phyloP scores from a whole-genome alignment of 1,139 yeast genomes.

The Yamadazyma diddensiae region DNA sequence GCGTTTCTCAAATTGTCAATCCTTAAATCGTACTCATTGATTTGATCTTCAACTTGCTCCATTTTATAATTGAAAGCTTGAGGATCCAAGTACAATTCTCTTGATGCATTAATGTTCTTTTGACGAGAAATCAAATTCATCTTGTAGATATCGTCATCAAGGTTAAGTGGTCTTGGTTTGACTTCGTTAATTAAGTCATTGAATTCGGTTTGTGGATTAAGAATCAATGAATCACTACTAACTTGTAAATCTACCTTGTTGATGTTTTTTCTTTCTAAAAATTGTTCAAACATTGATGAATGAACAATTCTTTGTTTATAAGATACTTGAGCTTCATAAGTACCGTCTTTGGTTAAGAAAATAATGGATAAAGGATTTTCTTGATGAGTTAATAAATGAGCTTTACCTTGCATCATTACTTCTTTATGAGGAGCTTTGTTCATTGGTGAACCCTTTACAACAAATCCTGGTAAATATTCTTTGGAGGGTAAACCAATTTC shows the following conservation, averaged over 20 bases:
- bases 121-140: slow-evolving; percentile 17
- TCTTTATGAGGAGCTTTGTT: slow-evolving; percentile 28
- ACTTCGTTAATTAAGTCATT: slow-evolving; percentile 12
- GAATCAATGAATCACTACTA: slow-evolving; percentile 14
- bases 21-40: slow-evolving; percentile 19
- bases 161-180: slow-evolving; percentile 13
- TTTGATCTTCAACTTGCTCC: slow-evolving; percentile 18
- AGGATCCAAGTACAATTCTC: slow-evolving; percentile 16
- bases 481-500: slow-evolving; percentile 19
- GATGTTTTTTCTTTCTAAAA: slow-evolving; percentile 20
- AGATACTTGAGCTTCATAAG: slow-evolving; percentile 24
- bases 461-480: slow-evolving; percentile 24
- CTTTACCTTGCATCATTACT: slow-evolving; percentile 36
- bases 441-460: slow-evolving; percentile 25
- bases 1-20: slow-evolving; percentile 18
- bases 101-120: slow-evolving; percentile 12
- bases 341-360: slow-evolving; percentile 38
- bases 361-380: slow-evolving; percentile 42
- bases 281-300: slow-evolving; percentile 24
- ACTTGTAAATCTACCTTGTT: slow-evolving; percentile 17
- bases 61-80: slow-evolving; percentile 21
- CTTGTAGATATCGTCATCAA: slow-evolving; percentile 21
- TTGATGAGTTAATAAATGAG: slow-evolving; percentile 41
- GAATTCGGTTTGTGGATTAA: slow-evolving; percentile 19
- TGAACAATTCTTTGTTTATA: slow-evolving; percentile 22